phyloP scores from a whole-genome alignment of 2,329 filamentous ascomycete genomes.

The Leptographium radiaticola region DNA sequence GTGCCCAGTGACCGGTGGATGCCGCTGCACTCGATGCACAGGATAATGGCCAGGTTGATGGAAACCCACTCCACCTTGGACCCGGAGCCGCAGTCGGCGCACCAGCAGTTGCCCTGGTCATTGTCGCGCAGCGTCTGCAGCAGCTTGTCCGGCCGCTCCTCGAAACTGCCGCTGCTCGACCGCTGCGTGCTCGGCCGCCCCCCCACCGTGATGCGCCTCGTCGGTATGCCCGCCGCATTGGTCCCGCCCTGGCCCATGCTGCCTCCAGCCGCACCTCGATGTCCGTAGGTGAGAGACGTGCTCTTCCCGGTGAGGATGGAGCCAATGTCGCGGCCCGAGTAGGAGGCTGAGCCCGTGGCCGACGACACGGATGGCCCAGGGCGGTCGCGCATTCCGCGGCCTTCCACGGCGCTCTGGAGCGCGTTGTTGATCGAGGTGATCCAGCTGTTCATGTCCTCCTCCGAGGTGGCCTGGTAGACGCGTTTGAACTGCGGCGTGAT shows the following conservation, averaged over 20 bases:
- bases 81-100: conserved; percentile 85
- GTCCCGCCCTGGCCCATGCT: conserved; percentile 28
- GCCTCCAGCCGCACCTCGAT: conserved; percentile 14
- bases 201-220: conserved; percentile 81
- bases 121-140: conserved; percentile 78
- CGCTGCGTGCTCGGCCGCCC: conserved; percentile 64
- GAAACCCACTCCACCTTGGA: conserved; percentile 98
- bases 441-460: conserved; percentile 97
- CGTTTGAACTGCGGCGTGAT: conserved; percentile 94
- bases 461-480: conserved; percentile 93
- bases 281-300: conserved; percentile 48
- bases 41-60: conserved; percentile 88
- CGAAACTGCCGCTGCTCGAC: conserved; percentile 50
- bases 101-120: conserved; percentile 86
- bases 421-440: conserved; percentile 95
- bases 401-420: conserved; percentile 87
- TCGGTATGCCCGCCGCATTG: conserved; percentile 42
- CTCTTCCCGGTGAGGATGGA: conserved; percentile 90
- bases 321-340: conserved; percentile 72
- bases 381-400: conserved; percentile 47
- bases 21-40: conserved; percentile 96
- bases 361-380: conserved; percentile 26
- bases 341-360: conserved; percentile 30
- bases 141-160: conserved; percentile 74
- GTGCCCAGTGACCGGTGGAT: conserved; percentile 94